Evolutionary conservation across 441 rosid genomes (phyloP).

Genomic region (Arabidopsis lyrata): DNA sequence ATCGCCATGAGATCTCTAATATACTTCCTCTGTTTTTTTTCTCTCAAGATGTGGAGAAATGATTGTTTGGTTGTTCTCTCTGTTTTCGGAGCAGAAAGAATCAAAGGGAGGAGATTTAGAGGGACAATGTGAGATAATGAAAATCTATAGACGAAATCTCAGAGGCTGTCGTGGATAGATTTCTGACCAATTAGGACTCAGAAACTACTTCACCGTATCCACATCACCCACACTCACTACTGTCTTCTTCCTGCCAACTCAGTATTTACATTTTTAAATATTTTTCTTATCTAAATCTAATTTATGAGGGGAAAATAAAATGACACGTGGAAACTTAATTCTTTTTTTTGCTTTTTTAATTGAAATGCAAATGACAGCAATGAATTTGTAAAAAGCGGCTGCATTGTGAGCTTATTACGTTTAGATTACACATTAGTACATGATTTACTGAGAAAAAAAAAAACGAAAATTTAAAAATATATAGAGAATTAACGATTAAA

Average conservation of each 20-base stretch:
- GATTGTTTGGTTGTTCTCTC: conserved; percentile 23
- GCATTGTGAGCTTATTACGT: conserved; percentile 31
- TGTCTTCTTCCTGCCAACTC: conserved; percentile 26
- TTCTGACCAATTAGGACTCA: conserved; percentile 69
- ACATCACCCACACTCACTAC: conserved; percentile 31
- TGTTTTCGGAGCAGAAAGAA: conserved; percentile 16
- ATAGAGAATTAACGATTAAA: conserved; percentile 30
- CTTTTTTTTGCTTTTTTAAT: not conserved
- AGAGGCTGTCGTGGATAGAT: conserved; percentile 65
- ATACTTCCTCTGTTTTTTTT: not conserved
- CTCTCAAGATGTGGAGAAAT: not conserved
- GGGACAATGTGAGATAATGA: conserved; percentile 58
- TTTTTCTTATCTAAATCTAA: not conserved
- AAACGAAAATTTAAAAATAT: not conserved
- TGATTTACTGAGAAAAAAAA: not conserved
- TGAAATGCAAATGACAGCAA: conserved; percentile 31
- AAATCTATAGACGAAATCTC: conserved; percentile 55
- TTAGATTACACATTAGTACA: conserved; percentile 21
- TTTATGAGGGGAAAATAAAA: too few species aligned
- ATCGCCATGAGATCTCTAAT: conserved; percentile 52
- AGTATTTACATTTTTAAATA: not conserved
- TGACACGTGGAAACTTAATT: conserved; percentile 29
- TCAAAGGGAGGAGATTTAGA: conserved; percentile 42
- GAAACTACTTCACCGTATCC: conserved; percentile 47
- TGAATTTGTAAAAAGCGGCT: conserved; percentile 31